Evolutionary conservation across 2,329 filamentous ascomycete genomes (phyloP).

Genomic region (Pseudogymnoascus pannorum): DNA sequence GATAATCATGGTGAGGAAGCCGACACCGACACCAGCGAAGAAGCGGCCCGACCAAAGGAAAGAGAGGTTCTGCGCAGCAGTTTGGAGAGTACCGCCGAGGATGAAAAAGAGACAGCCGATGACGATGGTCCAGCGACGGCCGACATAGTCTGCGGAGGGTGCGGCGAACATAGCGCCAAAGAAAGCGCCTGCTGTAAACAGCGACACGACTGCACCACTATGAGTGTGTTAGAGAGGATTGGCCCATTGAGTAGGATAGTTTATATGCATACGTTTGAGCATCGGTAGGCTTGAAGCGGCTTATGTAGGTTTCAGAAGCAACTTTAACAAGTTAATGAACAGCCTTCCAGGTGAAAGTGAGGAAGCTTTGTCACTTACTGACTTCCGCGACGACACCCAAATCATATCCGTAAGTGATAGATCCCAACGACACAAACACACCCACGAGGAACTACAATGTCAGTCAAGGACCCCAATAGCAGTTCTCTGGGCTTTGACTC

Average conservation of each 20-base stretch:
- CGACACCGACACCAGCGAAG: constrained; percentile 58
- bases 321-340: constrained; percentile 26
- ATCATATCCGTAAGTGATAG: constrained; percentile 49
- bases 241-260: background rate
- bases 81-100: constrained; percentile 66
- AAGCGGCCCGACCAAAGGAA: constrained; percentile 66
- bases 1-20: constrained; percentile 37
- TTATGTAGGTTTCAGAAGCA: constrained; percentile 38
- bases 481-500: background rate
- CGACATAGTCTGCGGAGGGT: constrained; percentile 59
- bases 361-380: background rate
- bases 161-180: constrained; percentile 65
- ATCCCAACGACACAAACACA: constrained; percentile 49
- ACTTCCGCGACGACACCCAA: constrained; percentile 46
- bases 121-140: constrained; percentile 64
- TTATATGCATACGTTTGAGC: constrained; percentile 5
- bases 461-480: constrained; percentile 1
- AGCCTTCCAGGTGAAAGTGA: background rate
- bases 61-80: constrained; percentile 48
- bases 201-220: constrained; percentile 64
- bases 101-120: constrained; percentile 65
- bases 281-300: constrained; percentile 29
- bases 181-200: constrained; percentile 61
- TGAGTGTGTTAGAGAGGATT: background rate
- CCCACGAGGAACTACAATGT: constrained; percentile 41